These are phyloP conservation scores for Schwanniomyces sp. DNA, from an alignment of 805 yeast species.

Conservation along the genomic window DNA sequence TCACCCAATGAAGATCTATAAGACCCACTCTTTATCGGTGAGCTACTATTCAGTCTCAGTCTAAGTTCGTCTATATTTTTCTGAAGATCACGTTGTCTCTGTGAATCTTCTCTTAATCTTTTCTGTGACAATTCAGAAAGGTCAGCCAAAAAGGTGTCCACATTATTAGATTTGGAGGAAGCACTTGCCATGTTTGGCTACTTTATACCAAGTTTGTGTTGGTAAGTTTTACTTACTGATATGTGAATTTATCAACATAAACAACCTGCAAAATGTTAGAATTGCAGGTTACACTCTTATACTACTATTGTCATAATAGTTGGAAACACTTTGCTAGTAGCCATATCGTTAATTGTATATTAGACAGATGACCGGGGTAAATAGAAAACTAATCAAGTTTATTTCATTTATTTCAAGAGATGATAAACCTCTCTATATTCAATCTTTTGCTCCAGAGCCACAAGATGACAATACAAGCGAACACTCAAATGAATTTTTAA, in stretches of 20 bases:
- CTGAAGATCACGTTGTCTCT: constrained; percentile 32
- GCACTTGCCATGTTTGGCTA: constrained; percentile 9
- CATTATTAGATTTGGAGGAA: constrained; percentile 33
- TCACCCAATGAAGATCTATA: background rate
- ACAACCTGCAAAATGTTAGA: background rate
- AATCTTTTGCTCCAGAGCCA: constrained; percentile 40
- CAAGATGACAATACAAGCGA: constrained; percentile 9
- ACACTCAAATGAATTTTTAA: constrained; percentile 47
- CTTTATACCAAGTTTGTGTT: background rate
- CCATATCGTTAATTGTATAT: background rate
- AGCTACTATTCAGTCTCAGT: constrained; percentile 19
- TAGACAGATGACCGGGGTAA: background rate
- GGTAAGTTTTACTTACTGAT: background rate
- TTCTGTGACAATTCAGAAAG: constrained; percentile 38
- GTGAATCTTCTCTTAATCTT: constrained; percentile 31
- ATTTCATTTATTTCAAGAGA: constrained; percentile 58
- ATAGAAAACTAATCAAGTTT: constrained; percentile 39
- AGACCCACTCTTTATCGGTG: constrained; percentile 16
- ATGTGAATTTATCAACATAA: background rate
- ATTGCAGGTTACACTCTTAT: background rate
- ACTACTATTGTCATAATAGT: background rate
- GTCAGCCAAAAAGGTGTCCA: constrained; percentile 37
- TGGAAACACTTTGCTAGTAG: background rate
- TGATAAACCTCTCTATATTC: constrained; percentile 61
- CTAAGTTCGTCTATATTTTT: constrained; percentile 30